Evolutionary conservation across 148 eudicot genomes (phyloP).

Genomic region (Vaccinium darrowii): DNA sequence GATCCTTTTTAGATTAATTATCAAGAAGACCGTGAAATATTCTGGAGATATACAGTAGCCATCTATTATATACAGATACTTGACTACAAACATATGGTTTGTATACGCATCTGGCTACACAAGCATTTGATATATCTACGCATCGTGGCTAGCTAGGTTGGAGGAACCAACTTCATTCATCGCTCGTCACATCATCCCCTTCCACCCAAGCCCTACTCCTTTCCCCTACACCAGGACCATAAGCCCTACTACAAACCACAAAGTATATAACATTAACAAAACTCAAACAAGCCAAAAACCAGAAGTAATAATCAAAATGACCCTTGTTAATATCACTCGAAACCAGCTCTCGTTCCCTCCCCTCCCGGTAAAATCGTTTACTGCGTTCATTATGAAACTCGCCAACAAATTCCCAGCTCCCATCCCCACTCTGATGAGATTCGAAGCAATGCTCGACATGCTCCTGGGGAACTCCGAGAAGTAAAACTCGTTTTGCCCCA

Average conservation of each 20-base stretch:
- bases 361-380: conserved; percentile 36
- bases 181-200: conserved; percentile 4
- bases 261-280: conserved; percentile 46
- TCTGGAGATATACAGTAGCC: too few relatives aligned
- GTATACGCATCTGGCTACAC: too few relatives aligned
- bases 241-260: conserved; percentile 45
- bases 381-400: conserved; percentile 37
- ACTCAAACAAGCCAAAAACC: conserved; percentile 49
- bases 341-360: conserved; percentile 63
- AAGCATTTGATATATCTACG: too few relatives aligned
- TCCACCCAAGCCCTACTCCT: background rate
- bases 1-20: too few relatives aligned
- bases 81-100: too few relatives aligned
- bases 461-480: conserved; percentile 54
- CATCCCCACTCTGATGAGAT: conserved; percentile 33
- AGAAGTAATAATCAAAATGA: conserved; percentile 60
- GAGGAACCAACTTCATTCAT: background rate
- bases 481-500: conserved; percentile 59
- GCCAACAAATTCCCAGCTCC: conserved; percentile 38
- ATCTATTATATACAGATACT: too few relatives aligned
- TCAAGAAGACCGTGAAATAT: too few relatives aligned
- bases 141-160: background rate
- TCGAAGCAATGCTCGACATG: conserved; percentile 60
- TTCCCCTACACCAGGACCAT: conserved; percentile 42
- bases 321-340: conserved; percentile 66